Evolutionary conservation across 1,284 basidiomycete species (phyloP), one percentile per base, ranked within the genome.

Genomic region (Cystobasidiaceae sp.): DNA sequence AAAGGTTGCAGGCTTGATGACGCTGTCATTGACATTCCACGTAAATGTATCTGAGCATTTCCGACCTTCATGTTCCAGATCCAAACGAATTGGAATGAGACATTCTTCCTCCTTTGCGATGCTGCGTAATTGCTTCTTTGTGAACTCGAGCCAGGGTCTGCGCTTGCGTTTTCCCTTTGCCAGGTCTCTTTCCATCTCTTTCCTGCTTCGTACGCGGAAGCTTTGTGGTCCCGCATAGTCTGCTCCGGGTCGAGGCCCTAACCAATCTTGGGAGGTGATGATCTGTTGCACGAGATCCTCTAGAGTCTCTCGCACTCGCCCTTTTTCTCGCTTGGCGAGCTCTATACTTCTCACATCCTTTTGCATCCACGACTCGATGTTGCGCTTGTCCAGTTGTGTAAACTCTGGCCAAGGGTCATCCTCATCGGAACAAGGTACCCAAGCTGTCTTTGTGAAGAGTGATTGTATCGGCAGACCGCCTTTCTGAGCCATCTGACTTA

Each of bases 21-120:
- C 81, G 2, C 89, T 86, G 77, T 97, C 94, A 71, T 89, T 87
- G 57, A 93, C 79, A 74, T 98, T 97, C 94, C 94, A 99, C 34
- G 94, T 85, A 77, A 98, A 97, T 0, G 94, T 93, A 76, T 99
- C 94, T 39, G 92, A 85, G 81, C 97, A 85, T 77, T 88, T 90
- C 75, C 89, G 87, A 74, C 90, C 88, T 55, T 83, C 83, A 60
- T 94, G 86, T 72, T 98, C 96, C 72, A 97, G 86, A 77, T 98
- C 96, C 55, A 99, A 80, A 21, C 94, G 85, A 57, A 98, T 89
- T 2, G 94, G 94, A 5, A 98, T 88, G 37, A 97, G 84, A 72
- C 85, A 81, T 74, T 93, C 92, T 7, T 84, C 81, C 33, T 81
- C 79, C 68, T 84, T 81, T 3, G 84, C 84, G 33, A 86, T 82